These are phyloP conservation scores for Wakefieldia striispora DNA, from an alignment of 768 basidiomycete species.

Conservation along the genomic window DNA sequence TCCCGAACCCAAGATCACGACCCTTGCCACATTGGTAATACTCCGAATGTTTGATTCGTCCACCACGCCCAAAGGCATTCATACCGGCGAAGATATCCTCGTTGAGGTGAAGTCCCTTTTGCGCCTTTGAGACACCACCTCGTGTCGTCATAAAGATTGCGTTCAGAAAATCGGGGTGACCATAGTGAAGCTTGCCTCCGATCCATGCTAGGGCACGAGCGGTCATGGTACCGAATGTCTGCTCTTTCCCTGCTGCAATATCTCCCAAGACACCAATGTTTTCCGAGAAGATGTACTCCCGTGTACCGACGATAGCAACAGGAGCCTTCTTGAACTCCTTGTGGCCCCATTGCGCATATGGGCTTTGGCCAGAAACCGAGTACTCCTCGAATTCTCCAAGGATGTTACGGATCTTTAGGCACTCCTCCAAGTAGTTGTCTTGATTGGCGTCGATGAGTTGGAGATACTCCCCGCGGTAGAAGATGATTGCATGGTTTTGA, in stretches of 20 bases:
- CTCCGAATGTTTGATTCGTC: slow-evolving; percentile 98
- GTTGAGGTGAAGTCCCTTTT: slow-evolving; percentile 97
- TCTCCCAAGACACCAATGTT: slow-evolving; percentile 99
- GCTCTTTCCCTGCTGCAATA: slow-evolving; percentile 98
- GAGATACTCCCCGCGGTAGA: slow-evolving; percentile 98
- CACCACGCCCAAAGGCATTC: slow-evolving; percentile 97
- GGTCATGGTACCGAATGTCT: slow-evolving; percentile 98
- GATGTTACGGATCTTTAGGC: slow-evolving; percentile 96
- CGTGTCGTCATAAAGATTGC: slow-evolving; percentile 98
- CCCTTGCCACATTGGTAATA: slow-evolving; percentile 99
- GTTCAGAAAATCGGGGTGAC: slow-evolving; percentile 99
- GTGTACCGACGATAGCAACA: slow-evolving; percentile 96
- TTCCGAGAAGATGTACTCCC: slow-evolving; percentile 99
- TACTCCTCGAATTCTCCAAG: slow-evolving; percentile 98
- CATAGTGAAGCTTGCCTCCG: slow-evolving; percentile 97
- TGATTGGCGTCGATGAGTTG: slow-evolving; percentile 99
- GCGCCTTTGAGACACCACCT: slow-evolving; percentile 98
- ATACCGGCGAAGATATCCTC: slow-evolving; percentile 99
- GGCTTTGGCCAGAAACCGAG: slow-evolving; percentile 84
- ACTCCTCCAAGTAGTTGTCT: slow-evolving; percentile 99
- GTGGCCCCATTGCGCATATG: slow-evolving; percentile 94
- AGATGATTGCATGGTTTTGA: slow-evolving; percentile 98
- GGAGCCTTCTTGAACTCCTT: slow-evolving; percentile 89
- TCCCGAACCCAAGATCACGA: slow-evolving; percentile 98
- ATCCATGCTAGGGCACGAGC: slow-evolving; percentile 95